A percentile compares a stretch with the other conserved stretches of the same genome.
Conservation (phyloP, 495 filamentous ascomycete species). For the Mycothermus thermophilus region DNA sequence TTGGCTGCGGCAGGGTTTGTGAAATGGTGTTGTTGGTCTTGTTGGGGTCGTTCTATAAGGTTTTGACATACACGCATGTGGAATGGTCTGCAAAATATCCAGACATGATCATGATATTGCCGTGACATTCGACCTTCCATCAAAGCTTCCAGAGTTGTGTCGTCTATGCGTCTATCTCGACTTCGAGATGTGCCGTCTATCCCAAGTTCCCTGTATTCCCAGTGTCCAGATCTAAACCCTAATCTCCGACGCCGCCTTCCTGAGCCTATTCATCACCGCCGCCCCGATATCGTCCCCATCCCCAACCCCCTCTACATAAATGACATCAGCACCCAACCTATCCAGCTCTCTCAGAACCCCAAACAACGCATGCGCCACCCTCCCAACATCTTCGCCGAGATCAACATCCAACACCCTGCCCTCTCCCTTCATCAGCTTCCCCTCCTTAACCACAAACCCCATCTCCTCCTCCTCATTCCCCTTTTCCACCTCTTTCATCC, state of each 20-base stretch:
- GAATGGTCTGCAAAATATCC: too few species aligned
- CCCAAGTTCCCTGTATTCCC: neutral
- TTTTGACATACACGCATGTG: neutral
- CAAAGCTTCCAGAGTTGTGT: too few species aligned
- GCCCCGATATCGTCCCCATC: slow-evolving; percentile 76
- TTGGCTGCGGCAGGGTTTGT: slow-evolving; percentile 70
- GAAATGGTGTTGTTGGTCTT: slow-evolving; percentile 4
- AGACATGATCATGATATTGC: too few species aligned
- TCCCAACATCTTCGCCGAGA: slow-evolving; percentile 52
- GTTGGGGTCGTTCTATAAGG: neutral
- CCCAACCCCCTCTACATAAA: slow-evolving; percentile 80
- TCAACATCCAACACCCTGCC: slow-evolving; percentile 41
- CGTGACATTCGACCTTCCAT: too few species aligned
- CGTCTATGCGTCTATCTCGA: too few species aligned
- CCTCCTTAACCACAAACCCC: slow-evolving; percentile 20
- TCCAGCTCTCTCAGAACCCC: slow-evolving; percentile 78
- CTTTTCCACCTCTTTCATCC: slow-evolving; percentile 11
- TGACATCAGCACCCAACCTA: slow-evolving; percentile 60
- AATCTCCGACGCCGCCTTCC: slow-evolving; percentile 66
- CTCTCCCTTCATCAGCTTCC: slow-evolving; percentile 15
- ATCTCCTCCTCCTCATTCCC: slow-evolving; percentile 7
- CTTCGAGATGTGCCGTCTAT: neutral
- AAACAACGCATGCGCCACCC: slow-evolving; percentile 76
- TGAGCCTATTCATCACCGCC: slow-evolving; percentile 87
- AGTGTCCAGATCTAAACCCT: slow-evolving; percentile 23